phyloP scores from a whole-genome alignment of 257 asterid genomes.

The Solanum pennellii region DNA sequence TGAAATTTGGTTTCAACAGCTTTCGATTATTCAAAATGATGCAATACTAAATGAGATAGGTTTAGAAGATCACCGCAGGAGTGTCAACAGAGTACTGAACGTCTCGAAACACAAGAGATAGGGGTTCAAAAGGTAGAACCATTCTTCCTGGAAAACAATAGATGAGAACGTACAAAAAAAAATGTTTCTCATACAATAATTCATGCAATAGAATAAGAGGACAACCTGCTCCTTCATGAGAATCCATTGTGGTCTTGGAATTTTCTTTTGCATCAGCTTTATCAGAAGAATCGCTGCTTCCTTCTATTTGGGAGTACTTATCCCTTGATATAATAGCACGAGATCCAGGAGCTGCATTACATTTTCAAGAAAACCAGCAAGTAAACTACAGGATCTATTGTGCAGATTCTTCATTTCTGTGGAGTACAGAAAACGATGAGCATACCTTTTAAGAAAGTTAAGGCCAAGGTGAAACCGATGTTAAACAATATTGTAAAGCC shows the following conservation, averaged over 20 bases:
- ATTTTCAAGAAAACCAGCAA: background rate
- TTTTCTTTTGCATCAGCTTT: slow-evolving; percentile 1
- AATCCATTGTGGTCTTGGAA: background rate
- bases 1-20: background rate
- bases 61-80: slow-evolving; percentile 27
- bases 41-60: background rate
- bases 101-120: slow-evolving; percentile 34
- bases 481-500: slow-evolving; percentile 42
- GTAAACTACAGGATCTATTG: background rate
- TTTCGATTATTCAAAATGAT: background rate
- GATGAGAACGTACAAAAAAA: background rate
- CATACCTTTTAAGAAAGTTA: slow-evolving; percentile 47
- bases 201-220: background rate
- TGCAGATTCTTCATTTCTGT: background rate
- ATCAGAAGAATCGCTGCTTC: slow-evolving; percentile 11
- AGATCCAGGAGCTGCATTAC: slow-evolving; percentile 50
- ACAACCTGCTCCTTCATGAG: background rate
- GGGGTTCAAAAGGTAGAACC: slow-evolving; percentile 63
- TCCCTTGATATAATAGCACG: slow-evolving; percentile 59
- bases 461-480: slow-evolving; percentile 40
- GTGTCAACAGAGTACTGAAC: slow-evolving; percentile 44
- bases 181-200: background rate
- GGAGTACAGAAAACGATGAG: slow-evolving; percentile 1
- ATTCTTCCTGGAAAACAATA: slow-evolving; percentile 29
- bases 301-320: slow-evolving; percentile 26